Percentiles rank a stretch among this genome's conserved stretches.
Evolutionary conservation across 306 rosid species (phyloP).

Genomic region (Adenanthera pavonina): DNA sequence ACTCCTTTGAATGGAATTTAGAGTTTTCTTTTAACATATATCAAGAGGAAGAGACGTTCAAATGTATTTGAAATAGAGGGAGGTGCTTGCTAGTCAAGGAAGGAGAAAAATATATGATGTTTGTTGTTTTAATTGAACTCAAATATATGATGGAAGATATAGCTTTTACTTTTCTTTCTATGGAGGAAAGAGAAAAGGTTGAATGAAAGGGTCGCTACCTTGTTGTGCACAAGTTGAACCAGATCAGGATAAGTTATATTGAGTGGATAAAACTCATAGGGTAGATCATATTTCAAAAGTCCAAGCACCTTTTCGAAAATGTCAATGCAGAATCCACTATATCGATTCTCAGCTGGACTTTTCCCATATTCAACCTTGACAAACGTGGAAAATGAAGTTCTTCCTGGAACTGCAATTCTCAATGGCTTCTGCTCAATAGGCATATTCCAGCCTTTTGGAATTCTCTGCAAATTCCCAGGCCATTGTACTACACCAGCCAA

Average conservation of each 20-base stretch:
- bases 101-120: not conserved
- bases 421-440: slow-evolving; percentile 54
- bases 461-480: slow-evolving; percentile 59
- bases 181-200: not conserved
- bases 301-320: slow-evolving; percentile 42
- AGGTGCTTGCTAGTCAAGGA: not conserved
- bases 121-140: not conserved
- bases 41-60: not conserved
- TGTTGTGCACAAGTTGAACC: slow-evolving; percentile 56
- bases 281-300: slow-evolving; percentile 56
- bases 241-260: slow-evolving; percentile 50
- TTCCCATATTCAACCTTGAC: slow-evolving; percentile 53
- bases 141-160: not conserved
- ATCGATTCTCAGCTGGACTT: slow-evolving; percentile 20
- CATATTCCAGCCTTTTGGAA: slow-evolving; percentile 72
- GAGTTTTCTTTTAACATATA: not conserved
- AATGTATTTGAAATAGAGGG: too few species aligned
- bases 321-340: slow-evolving; percentile 65
- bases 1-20: not conserved
- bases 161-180: not conserved
- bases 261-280: slow-evolving; percentile 42
- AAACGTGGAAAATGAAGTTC: slow-evolving; percentile 58
- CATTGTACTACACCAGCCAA: slow-evolving; percentile 55
- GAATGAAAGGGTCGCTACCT: slow-evolving; percentile 45
- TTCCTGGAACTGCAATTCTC: slow-evolving; percentile 74